These are phyloP conservation scores for Decorospora gaudefroyi DNA, from an alignment of 2,329 filamentous ascomycete species.

Conservation along the genomic window DNA sequence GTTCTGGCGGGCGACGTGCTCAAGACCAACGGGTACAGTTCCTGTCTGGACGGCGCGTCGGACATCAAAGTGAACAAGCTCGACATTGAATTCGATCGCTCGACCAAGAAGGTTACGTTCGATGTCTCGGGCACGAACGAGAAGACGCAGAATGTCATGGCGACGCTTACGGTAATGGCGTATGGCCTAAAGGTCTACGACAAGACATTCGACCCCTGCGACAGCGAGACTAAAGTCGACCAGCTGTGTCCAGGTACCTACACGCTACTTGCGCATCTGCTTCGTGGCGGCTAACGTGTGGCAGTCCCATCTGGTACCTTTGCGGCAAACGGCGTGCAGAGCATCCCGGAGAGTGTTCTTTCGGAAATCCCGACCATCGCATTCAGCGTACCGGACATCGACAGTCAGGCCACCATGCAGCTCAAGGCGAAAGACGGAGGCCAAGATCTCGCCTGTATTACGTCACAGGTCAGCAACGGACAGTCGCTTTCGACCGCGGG, in stretches of 20 bases:
- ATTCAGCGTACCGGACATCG: slow-evolving; percentile 87
- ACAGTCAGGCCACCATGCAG: slow-evolving; percentile 79
- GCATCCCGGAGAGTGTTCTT: slow-evolving; percentile 72
- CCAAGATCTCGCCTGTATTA: slow-evolving; percentile 76
- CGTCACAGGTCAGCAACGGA: slow-evolving; percentile 81
- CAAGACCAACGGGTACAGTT: slow-evolving; percentile 77
- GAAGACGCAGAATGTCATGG: slow-evolving; percentile 78
- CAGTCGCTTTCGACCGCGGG: slow-evolving; percentile 76
- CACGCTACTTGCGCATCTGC: neutral
- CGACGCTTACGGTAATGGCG: slow-evolving; percentile 73
- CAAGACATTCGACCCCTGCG: slow-evolving; percentile 83
- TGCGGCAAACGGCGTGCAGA: slow-evolving; percentile 69
- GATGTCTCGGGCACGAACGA: slow-evolving; percentile 78
- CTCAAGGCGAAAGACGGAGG: slow-evolving; percentile 66
- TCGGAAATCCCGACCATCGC: slow-evolving; percentile 83
- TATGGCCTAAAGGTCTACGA: slow-evolving; percentile 83
- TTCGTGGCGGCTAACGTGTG: slow-evolving; percentile 24
- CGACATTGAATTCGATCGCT: slow-evolving; percentile 77
- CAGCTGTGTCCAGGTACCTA: slow-evolving; percentile 78
- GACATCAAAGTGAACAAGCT: slow-evolving; percentile 73
- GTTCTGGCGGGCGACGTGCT: slow-evolving; percentile 72
- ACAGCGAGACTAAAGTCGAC: slow-evolving; percentile 65
- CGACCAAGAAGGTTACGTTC: slow-evolving; percentile 73
- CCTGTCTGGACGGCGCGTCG: slow-evolving; percentile 64
- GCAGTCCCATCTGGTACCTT: slow-evolving; percentile 76